Evolutionary conservation across 148 eudicot genomes (phyloP).

Genomic region (Vaccinium vitisidaea): DNA sequence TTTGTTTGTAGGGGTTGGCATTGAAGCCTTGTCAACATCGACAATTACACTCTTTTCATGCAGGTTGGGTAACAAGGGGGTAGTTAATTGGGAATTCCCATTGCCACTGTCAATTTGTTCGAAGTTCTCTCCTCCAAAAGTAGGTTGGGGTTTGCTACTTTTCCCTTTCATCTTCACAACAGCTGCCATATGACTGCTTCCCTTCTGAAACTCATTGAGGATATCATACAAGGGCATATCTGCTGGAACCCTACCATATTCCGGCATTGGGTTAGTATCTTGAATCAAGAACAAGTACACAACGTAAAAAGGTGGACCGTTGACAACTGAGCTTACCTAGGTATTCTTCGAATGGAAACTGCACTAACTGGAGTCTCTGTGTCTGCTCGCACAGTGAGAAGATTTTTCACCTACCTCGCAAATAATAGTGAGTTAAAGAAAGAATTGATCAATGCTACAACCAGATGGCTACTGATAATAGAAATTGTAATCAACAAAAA

Average conservation of each 20-base stretch:
- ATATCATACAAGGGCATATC: conserved; percentile 94
- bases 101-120: conserved; percentile 25
- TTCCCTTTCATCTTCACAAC: conserved; percentile 68
- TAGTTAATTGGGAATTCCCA: conserved; percentile 35
- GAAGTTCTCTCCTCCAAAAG: conserved; percentile 26
- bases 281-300: not conserved
- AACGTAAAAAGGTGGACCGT: not conserved
- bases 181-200: conserved; percentile 97
- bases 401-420: conserved; percentile 71
- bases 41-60: conserved; percentile 38
- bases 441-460: not conserved
- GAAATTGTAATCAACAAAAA: not conserved
- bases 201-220: conserved; percentile 90
- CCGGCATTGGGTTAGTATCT: not conserved
- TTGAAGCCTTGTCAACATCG: conserved; percentile 35
- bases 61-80: conserved; percentile 49
- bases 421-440: not conserved
- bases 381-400: conserved; percentile 90
- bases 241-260: conserved; percentile 65
- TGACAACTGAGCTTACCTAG: conserved; percentile 45
- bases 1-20: conserved; percentile 18
- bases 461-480: conserved; percentile 7
- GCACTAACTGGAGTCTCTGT: conserved; percentile 90
- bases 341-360: conserved; percentile 86
- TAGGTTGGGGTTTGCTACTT: conserved; percentile 27